phyloP scores from a whole-genome alignment of 2,329 filamentous ascomycete species.

The Geosmithia flava region DNA sequence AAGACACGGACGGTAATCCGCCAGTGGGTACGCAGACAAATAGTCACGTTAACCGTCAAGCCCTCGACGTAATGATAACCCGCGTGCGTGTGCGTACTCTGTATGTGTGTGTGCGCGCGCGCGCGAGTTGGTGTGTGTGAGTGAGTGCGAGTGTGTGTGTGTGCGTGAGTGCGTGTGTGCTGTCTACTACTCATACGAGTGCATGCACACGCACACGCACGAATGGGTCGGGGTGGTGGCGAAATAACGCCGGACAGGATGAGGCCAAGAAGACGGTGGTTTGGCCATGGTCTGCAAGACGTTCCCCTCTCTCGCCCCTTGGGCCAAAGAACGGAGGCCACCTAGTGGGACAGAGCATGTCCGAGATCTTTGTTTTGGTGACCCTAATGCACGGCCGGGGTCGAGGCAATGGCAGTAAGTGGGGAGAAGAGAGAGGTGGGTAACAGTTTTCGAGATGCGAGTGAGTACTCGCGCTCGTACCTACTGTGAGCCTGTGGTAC shows the following conservation, averaged over 20 bases:
- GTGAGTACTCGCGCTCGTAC: too few relatives aligned
- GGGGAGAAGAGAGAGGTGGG: not conserved
- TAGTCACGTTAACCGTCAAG: not conserved
- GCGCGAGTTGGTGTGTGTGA: not conserved
- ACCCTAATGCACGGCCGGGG: constrained; percentile 18
- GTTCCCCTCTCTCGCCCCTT: not conserved
- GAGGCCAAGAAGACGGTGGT: not conserved
- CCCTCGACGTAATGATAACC: not conserved
- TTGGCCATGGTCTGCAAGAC: not conserved
- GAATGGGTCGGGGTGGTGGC: not conserved
- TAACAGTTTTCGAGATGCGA: not conserved
- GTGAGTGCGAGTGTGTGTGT: too few relatives aligned
- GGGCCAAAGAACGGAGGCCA: not conserved
- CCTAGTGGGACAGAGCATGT: constrained; percentile 6
- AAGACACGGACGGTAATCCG: constrained; percentile 1
- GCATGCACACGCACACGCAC: not conserved
- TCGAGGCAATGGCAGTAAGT: not conserved
- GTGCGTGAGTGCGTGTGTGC: too few relatives aligned
- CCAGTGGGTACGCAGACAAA: constrained; percentile 5
- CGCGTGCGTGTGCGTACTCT: not conserved
- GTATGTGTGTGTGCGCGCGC: not conserved
- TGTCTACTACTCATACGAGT: too few relatives aligned
- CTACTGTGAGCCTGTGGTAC: too few relatives aligned
- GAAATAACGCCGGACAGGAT: not conserved
- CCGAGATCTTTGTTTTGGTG: constrained; percentile 18